Percentiles rank a stretch among this genome's conserved stretches.
These are phyloP conservation scores for Macrolepiota fuliginosa DNA, from an alignment of 768 basidiomycete genomes.

Conservation along the genomic window DNA sequence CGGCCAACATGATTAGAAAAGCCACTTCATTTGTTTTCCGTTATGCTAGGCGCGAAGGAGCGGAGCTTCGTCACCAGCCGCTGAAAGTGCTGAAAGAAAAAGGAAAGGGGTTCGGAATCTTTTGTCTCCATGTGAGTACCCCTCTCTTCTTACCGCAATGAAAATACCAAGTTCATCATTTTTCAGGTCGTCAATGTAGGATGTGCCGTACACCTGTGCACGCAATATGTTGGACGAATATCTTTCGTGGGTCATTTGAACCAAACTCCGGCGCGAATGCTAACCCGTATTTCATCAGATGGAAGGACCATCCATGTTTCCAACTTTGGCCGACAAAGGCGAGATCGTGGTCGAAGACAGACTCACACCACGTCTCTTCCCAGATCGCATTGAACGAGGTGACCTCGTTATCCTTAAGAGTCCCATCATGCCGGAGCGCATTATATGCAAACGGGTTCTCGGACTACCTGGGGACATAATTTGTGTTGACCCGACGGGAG, in stretches of 20 bases:
- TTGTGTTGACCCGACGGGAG: constrained; percentile 83
- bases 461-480: constrained; percentile 88
- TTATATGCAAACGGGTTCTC: constrained; percentile 86
- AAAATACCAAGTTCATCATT: not conserved
- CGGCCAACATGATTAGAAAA: not conserved
- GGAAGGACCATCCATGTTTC: constrained; percentile 77
- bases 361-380: constrained; percentile 49
- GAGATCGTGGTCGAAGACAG: constrained; percentile 67
- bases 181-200: constrained; percentile 50
- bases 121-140: constrained; percentile 8
- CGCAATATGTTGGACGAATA: constrained; percentile 48
- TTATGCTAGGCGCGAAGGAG: not conserved
- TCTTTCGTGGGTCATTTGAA: constrained; percentile 8
- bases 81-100: not conserved
- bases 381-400: constrained; percentile 58
- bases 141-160: not conserved
- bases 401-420: constrained; percentile 75
- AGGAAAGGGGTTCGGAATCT: not conserved
- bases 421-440: constrained; percentile 60
- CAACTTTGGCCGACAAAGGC: constrained; percentile 58
- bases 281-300: constrained; percentile 40
- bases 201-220: constrained; percentile 61
- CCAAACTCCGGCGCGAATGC: not conserved
- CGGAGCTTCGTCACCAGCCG: not conserved
- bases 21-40: not conserved